Evolutionary conservation across 140 eudicot species (phyloP).

Genomic region (Cichorium intybus): DNA sequence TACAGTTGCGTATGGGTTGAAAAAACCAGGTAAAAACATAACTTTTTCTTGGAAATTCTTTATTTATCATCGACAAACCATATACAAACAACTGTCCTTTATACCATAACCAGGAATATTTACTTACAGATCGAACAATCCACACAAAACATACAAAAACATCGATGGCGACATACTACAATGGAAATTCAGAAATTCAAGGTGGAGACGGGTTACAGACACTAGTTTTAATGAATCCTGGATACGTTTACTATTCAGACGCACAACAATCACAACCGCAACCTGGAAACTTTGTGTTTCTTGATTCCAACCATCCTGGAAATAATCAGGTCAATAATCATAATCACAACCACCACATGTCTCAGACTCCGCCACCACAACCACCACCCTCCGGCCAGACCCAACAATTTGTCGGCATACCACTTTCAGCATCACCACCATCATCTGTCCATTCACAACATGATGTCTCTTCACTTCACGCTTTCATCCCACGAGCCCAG

Average conservation of each 20-base stretch:
- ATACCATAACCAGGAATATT: slow-evolving; percentile 18
- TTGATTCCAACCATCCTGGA: slow-evolving; percentile 43
- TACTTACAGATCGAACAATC: slow-evolving; percentile 22
- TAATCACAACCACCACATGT: slow-evolving; percentile 6
- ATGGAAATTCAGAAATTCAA: slow-evolving; percentile 74
- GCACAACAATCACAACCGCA: slow-evolving; percentile 28
- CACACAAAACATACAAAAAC: background rate
- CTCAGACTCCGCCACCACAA: slow-evolving; percentile 47
- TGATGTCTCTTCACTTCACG: slow-evolving; percentile 47
- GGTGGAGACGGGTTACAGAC: slow-evolving; percentile 74
- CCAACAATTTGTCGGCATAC: slow-evolving; percentile 74
- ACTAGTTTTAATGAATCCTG: slow-evolving; percentile 76
- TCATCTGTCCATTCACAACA: slow-evolving; percentile 44
- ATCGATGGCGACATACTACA: slow-evolving; percentile 70
- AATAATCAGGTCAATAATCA: slow-evolving; percentile 23
- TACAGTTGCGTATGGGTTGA: slow-evolving; percentile 46
- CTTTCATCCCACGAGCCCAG: slow-evolving; percentile 55
- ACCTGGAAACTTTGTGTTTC: slow-evolving; percentile 47
- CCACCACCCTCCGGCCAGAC: slow-evolving; percentile 32
- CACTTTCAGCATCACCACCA: slow-evolving; percentile 47
- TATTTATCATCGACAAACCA: slow-evolving; percentile 3
- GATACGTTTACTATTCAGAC: slow-evolving; percentile 63
- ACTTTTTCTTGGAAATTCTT: background rate
- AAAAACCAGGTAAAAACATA: slow-evolving; percentile 28
- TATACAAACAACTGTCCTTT: slow-evolving; percentile 25